These are phyloP conservation scores for Anthracocystis setariae DNA, from an alignment of 1,284 basidiomycete species.

Conservation along the genomic window DNA sequence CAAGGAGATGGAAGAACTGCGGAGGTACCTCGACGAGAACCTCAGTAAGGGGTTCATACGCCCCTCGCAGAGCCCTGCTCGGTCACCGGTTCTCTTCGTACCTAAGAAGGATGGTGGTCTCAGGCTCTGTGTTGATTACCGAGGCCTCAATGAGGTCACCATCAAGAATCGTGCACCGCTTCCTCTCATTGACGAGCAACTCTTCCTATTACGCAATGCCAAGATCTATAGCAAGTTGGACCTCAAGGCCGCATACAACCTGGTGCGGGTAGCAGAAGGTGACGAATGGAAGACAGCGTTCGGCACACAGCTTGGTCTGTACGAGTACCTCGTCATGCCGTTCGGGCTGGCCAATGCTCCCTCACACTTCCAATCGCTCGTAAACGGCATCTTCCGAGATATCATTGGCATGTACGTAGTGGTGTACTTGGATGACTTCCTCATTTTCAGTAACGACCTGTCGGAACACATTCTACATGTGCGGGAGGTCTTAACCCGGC, in stretches of 20 bases:
- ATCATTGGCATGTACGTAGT: too few relatives aligned
- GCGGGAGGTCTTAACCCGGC: constrained; percentile 66
- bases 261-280: constrained; percentile 66
- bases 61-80: constrained; percentile 53
- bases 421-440: constrained; percentile 71
- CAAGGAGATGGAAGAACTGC: constrained; percentile 6
- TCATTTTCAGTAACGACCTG: constrained; percentile 69
- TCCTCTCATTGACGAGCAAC: constrained; percentile 68
- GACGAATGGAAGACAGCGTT: constrained; percentile 69
- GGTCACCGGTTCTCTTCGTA: constrained; percentile 71
- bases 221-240: constrained; percentile 68
- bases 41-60: constrained; percentile 5
- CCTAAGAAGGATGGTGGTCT: constrained; percentile 70
- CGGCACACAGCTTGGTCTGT: too few relatives aligned
- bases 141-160: constrained; percentile 70
- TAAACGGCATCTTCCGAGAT: too few relatives aligned
- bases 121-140: constrained; percentile 68
- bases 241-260: constrained; percentile 36
- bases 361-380: too few relatives aligned
- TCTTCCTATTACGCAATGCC: constrained; percentile 65
- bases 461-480: constrained; percentile 69
- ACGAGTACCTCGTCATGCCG: too few relatives aligned
- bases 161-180: constrained; percentile 69
- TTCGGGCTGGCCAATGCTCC: too few relatives aligned
- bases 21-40: too few relatives aligned